Conservation (phyloP, 2,329 filamentous ascomycete species). For the Aspergillus pseudonomiae region DNA sequence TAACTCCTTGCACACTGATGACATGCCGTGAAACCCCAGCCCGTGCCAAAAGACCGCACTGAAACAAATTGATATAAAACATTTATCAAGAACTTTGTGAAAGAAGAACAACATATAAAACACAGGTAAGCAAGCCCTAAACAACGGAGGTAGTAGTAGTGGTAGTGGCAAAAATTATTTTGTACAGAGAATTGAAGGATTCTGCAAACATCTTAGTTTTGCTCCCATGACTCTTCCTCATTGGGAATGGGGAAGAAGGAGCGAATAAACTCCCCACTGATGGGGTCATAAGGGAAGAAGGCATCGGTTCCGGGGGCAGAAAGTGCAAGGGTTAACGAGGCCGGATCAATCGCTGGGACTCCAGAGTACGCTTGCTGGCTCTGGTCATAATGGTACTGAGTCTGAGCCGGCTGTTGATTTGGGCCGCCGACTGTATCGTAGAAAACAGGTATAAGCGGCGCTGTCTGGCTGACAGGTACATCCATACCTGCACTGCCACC, state of each 20-base stretch:
- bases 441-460: background rate
- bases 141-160: conserved; percentile 5
- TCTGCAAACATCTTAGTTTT: background rate
- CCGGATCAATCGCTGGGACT: conserved; percentile 9
- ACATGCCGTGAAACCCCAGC: conserved; percentile 3
- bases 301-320: conserved; percentile 22
- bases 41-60: background rate
- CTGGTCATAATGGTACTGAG: background rate
- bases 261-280: conserved; percentile 42
- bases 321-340: conserved; percentile 14
- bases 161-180: background rate
- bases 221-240: conserved; percentile 32
- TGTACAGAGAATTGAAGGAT: background rate
- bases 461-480: background rate
- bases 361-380: background rate
- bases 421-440: background rate
- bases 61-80: background rate
- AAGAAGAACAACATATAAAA: conserved; percentile 2
- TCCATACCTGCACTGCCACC: background rate
- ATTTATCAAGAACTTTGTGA: background rate
- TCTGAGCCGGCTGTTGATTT: background rate
- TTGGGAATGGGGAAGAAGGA: conserved; percentile 40
- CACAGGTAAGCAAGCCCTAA: background rate
- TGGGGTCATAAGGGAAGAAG: conserved; percentile 44
- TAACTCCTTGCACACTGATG: conserved; percentile 3